These are phyloP conservation scores for Tulasnella sp. DNA, from an alignment of 768 basidiomycete genomes.

Conservation along the genomic window DNA sequence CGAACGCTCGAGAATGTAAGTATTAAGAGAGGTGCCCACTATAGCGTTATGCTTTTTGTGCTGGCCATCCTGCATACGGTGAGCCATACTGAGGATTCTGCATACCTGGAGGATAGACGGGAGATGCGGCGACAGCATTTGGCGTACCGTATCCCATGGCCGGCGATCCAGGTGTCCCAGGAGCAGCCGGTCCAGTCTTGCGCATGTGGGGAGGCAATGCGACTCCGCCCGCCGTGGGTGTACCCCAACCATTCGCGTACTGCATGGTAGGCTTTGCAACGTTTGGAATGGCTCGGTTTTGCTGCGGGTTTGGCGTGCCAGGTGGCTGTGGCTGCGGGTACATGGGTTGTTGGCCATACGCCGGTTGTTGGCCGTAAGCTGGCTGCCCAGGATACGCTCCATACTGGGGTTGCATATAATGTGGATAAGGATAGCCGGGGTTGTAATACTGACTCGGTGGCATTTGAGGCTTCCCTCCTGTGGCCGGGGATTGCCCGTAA, in stretches of 20 bases:
- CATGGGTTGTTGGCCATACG: slow-evolving; percentile 5
- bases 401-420: slow-evolving; percentile 18
- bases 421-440: neutral
- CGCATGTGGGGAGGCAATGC: slow-evolving; percentile 32
- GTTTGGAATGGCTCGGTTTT: slow-evolving; percentile 28
- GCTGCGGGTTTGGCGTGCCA: neutral
- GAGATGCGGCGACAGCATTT: neutral
- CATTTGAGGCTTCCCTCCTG: slow-evolving; percentile 12
- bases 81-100: neutral
- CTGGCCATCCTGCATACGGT: slow-evolving; percentile 25
- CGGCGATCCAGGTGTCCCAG: slow-evolving; percentile 21
- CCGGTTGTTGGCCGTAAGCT: neutral
- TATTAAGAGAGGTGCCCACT: neutral
- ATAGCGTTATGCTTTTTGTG: neutral
- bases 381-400: neutral
- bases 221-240: slow-evolving; percentile 14
- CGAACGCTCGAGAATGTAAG: neutral
- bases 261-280: slow-evolving; percentile 11
- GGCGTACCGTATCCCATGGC: slow-evolving; percentile 19
- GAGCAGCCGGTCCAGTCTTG: slow-evolving; percentile 13
- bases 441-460: slow-evolving; percentile 17
- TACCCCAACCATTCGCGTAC: slow-evolving; percentile 19
- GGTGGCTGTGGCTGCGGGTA: slow-evolving; percentile 23
- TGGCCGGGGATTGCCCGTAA: slow-evolving; percentile 15
- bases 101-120: slow-evolving; percentile 22